Evolutionary conservation across 2,329 filamentous ascomycete species (phyloP).

Genomic region (Celoporthe dispersa): DNA sequence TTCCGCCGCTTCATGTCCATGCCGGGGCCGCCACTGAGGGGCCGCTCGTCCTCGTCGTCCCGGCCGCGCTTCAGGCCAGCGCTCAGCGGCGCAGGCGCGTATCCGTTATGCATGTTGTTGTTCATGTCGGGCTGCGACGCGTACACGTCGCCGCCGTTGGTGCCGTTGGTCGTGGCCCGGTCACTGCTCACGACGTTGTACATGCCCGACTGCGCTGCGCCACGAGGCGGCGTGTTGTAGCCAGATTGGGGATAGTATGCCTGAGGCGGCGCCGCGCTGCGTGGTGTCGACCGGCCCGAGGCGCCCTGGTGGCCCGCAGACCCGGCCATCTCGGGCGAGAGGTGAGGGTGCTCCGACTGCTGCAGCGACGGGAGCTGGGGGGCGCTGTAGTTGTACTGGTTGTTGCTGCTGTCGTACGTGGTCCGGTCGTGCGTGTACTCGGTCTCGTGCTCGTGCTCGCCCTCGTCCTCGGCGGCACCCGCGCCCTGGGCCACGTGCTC

Average conservation of each 20-base stretch:
- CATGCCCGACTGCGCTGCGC: constrained; percentile 73
- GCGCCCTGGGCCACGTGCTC: constrained; percentile 56
- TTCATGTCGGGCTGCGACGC: constrained; percentile 65
- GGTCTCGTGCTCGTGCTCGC: constrained; percentile 73
- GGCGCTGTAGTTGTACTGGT: constrained; percentile 78
- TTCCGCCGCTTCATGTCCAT: constrained; percentile 44
- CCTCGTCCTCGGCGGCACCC: constrained; percentile 63
- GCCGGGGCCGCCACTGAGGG: constrained; percentile 35
- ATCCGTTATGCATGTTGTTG: constrained; percentile 62
- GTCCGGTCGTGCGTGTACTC: constrained; percentile 88
- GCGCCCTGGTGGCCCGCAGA: constrained; percentile 79
- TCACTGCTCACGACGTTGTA: constrained; percentile 91
- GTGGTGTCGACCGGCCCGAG: constrained; percentile 83
- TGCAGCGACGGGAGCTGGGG: constrained; percentile 68
- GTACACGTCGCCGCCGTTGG: constrained; percentile 70
- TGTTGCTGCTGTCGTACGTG: constrained; percentile 73
- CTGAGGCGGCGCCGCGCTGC: constrained; percentile 73
- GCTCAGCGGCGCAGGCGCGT: constrained; percentile 68
- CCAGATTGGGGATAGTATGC: constrained; percentile 74
- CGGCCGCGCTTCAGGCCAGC: constrained; percentile 46
- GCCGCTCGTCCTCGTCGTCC: constrained; percentile 49
- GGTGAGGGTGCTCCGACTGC: constrained; percentile 73
- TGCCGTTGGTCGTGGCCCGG: constrained; percentile 69
- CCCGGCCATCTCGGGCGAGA: constrained; percentile 81
- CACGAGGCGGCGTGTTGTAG: constrained; percentile 80